phyloP scores from a whole-genome alignment of 2,329 filamentous ascomycete genomes.

The Trichoderma sp. region DNA sequence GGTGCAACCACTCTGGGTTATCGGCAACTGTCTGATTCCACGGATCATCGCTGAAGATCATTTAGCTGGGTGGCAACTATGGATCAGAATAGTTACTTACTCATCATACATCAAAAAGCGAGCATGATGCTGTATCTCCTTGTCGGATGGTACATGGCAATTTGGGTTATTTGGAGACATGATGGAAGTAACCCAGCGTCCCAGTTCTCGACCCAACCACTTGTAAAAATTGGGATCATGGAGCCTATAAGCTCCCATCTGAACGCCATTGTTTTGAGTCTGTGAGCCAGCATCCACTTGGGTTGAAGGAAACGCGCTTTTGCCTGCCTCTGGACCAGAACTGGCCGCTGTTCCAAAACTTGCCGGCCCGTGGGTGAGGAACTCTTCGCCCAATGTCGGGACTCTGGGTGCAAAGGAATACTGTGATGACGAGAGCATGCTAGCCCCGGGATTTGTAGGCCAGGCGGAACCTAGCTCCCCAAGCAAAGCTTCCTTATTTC shows the following conservation, averaged over 20 bases:
- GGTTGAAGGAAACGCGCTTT: background rate
- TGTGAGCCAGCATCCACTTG: too few species aligned
- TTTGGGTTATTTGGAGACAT: conserved; percentile 5
- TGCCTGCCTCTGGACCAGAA: background rate
- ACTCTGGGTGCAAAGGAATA: background rate
- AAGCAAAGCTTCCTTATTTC: background rate
- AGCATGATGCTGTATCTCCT: background rate
- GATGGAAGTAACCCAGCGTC: background rate
- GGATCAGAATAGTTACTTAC: conserved; percentile 31
- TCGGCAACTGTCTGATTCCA: background rate
- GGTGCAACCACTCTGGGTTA: background rate
- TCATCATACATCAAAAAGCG: background rate
- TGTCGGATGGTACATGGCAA: background rate
- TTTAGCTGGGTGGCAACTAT: background rate
- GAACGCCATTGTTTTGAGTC: background rate
- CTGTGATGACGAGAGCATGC: background rate
- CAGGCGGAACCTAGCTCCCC: background rate
- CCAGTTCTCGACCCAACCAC: background rate
- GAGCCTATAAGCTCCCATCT: background rate
- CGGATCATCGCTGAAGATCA: background rate
- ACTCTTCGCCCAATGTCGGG: background rate
- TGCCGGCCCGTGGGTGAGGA: background rate
- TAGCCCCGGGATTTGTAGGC: background rate
- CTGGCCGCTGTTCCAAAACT: background rate
- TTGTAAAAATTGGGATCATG: background rate